Evolutionary conservation across 2,329 filamentous ascomycete species (phyloP), one percentile per base, ranked within the genome.

Genomic region (Trichoderma polysporum): DNA sequence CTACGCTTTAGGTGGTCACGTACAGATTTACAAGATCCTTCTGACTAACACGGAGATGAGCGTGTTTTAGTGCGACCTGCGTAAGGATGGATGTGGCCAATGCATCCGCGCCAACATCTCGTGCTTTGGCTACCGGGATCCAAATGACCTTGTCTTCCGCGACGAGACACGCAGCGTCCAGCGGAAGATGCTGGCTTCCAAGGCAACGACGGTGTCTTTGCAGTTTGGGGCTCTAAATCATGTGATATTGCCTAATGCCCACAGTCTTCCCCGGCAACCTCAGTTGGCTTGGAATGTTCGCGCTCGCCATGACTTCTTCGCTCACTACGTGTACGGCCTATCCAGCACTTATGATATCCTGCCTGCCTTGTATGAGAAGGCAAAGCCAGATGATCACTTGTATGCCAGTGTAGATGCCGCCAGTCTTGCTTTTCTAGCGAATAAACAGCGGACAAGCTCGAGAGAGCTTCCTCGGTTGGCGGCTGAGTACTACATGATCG

Each of bases 61-160:
- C 33, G 15, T 39, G 13, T 19, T 37, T 22, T 54, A 74, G 72
- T 74, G 72, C 17, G 72, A 74, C 59, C 66, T 74, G 0, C 3
- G 57, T 58, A 47, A 60, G 35, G 57, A 54, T 50, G 65, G 68
- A 37, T 74, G 73, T 33, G 73, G 73, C 19, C 73, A 74, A 56
- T 75, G 73, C 52, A 33, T 59, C 3, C 68, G 73, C 17, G 73
- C 72, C 5, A 62, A 50, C 9, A 61, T 75, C n/a, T 10, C 53
- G 10, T 75, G 73, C n/a, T 68, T 68, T 37, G 73, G 73, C 22
- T 74, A 74, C 39, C 73, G 72, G 4, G 69, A 74, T 10, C 68
- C 70, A 7, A 50, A 69, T 5, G 70, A 70, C 12, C 65, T 75
- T 31, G 58, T 73, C 22, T 72, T 74, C 47, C 72, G 68, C 10